Evolutionary conservation across 1,284 basidiomycete species (phyloP).

Genomic region (Neonothopanus nambi): DNA sequence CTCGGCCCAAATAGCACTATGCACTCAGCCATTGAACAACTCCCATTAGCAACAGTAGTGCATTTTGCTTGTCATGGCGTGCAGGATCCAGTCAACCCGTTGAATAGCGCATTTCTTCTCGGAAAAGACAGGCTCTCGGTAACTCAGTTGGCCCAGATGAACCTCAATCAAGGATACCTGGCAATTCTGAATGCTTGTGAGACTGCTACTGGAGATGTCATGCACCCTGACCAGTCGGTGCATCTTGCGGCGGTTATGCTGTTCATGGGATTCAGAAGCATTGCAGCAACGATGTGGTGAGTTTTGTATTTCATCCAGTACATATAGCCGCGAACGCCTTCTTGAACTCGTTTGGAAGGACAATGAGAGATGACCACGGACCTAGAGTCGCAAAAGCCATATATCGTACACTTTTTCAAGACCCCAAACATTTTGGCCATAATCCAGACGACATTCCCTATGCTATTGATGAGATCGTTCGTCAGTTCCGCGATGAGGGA

Average conservation of each 20-base stretch:
- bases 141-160: neutral
- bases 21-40: too few species aligned
- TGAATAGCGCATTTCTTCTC: slow-evolving; percentile 9
- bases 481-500: too few species aligned
- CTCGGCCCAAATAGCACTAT: too few species aligned
- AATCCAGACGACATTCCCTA: neutral
- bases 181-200: slow-evolving; percentile 1
- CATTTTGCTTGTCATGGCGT: slow-evolving; percentile 9
- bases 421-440: neutral
- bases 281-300: slow-evolving; percentile 6
- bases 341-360: neutral
- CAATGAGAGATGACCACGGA: neutral
- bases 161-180: neutral
- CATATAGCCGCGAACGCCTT: too few species aligned
- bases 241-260: slow-evolving; percentile 1
- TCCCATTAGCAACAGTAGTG: too few species aligned
- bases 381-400: neutral
- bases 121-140: slow-evolving; percentile 18
- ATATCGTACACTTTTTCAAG: neutral
- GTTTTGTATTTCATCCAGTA: neutral
- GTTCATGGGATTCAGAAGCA: neutral
- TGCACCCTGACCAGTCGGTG: neutral
- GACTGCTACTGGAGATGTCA: neutral
- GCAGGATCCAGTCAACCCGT: neutral
- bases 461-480: too few species aligned